Base-by-base conservation (phyloP, 805 yeast species). In the Lipomyces kockii region DNA sequence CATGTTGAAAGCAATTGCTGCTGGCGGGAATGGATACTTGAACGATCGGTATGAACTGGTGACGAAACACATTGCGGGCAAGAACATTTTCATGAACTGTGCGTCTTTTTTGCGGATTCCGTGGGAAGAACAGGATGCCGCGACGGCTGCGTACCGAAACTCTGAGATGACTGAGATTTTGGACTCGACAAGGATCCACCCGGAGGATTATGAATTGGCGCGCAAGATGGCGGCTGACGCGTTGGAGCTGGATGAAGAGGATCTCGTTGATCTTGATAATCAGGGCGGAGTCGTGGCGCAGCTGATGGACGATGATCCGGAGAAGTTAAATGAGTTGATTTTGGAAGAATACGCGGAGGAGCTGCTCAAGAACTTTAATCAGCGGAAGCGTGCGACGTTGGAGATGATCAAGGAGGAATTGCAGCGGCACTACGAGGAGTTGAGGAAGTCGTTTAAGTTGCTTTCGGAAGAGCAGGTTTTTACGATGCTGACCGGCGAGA, bases 211-310 rank as follows among this genome's bases (percentile, higher is more conserved):
- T 77, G 97, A 91, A 71, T 83, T 95, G 73, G 98, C 98, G 2
- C 86, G 95, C 61, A 95, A 95, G 78, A 95, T 95, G 93, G 98
- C 98, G 7, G 95, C 97, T 1, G 99, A 95, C 81, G 98, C 99
- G 1, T 83, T 95, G 71, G 99, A 94, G 77, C 84, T 93, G 71
- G 97, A 92, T 74, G 99, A 96, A 74, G 98, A 94, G 78, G 97
- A 92, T 71, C 83, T 91, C 75, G 89, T 88, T 1, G 93, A 89
- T 65, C 78, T 89, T 58, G 93, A 91, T 75, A 89, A 87, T 69
- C 90, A 89, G 68, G 95, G 93, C 60, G 93, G 93, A 58, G 90
- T 92, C 2, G 89, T 91, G 69, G 86, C 86, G 68, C 88, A 89
- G 76, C 83, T 92, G 66, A 84, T 87, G 76, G 85, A 83, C 68